phyloP scores from a whole-genome alignment of 73 alveolate species.

The Tetrahymena elliotti region DNA sequence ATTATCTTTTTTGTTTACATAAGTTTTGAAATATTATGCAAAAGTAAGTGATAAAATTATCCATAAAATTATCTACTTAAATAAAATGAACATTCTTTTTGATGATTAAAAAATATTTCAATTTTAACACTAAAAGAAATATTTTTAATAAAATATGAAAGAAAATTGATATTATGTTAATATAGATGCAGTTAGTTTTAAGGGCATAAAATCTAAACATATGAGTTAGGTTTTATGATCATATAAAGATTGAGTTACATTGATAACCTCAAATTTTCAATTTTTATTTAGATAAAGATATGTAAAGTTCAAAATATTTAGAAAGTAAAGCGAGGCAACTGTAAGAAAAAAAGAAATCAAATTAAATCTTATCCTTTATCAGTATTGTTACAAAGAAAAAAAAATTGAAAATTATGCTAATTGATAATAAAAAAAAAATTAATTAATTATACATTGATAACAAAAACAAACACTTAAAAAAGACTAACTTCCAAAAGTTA shows the following conservation, averaged over 20 bases:
- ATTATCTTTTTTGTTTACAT: too few relatives aligned
- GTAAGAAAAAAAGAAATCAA: neutral
- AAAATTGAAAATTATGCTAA: neutral
- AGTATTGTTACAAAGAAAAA: too few relatives aligned
- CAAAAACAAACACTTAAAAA: neutral
- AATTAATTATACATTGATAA: neutral
- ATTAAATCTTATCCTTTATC: neutral
- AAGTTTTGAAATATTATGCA: too few relatives aligned
- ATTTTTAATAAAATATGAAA: too few relatives aligned
- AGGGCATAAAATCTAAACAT: neutral
- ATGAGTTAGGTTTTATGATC: neutral
- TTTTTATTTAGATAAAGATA: neutral
- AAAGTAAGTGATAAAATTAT: neutral
- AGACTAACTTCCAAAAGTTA: neutral
- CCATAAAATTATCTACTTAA: neutral
- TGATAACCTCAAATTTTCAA: too few relatives aligned
- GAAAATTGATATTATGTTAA: neutral
- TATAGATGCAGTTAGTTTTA: too few relatives aligned
- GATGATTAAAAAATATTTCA: too few relatives aligned
- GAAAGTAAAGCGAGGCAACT: neutral
- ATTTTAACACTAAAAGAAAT: too few relatives aligned
- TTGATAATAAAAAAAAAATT: too few relatives aligned
- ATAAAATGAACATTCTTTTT: neutral
- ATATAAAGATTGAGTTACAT: neutral
- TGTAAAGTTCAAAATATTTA: neutral